phyloP scores from a whole-genome alignment of 106 monocot species.

The Narthecium ossifragum region DNA sequence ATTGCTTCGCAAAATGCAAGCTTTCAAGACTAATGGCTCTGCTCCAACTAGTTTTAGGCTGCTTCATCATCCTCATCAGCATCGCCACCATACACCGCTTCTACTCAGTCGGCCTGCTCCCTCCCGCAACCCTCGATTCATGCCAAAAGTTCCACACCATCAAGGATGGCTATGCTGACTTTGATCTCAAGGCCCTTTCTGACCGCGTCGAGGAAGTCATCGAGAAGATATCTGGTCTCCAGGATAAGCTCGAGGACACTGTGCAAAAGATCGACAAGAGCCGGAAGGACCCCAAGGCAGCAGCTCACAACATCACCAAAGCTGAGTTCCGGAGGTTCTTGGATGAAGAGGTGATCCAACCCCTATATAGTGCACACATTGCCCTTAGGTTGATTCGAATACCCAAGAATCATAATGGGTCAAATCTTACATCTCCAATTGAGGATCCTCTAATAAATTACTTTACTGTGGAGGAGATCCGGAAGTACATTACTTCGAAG shows the following conservation, averaged over 20 bases:
- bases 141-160: conserved; percentile 14
- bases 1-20: conserved; percentile 11
- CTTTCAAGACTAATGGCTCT: conserved; percentile 29
- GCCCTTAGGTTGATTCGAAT: conserved; percentile 59
- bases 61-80: conserved; percentile 44
- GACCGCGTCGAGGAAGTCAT: conserved; percentile 66
- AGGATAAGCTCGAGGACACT: conserved; percentile 63
- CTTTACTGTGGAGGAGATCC: conserved; percentile 68
- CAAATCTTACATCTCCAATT: neutral
- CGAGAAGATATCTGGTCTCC: conserved; percentile 36
- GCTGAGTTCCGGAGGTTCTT: conserved; percentile 55
- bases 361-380: conserved; percentile 71
- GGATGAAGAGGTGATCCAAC: conserved; percentile 76
- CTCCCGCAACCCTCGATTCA: conserved; percentile 2
- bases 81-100: conserved; percentile 52
- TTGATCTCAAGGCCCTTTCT: conserved; percentile 56
- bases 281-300: neutral
- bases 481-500: conserved; percentile 69
- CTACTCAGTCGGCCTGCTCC: conserved; percentile 24
- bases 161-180: conserved; percentile 34
- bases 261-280: conserved; percentile 37
- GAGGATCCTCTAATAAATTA: conserved; percentile 76
- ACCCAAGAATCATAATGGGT: conserved; percentile 14
- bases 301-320: conserved; percentile 20
- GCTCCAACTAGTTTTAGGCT: conserved; percentile 49